A percentile compares a stretch with the other conserved stretches of the same genome.
These are phyloP conservation scores for Paecilomyces fulvus DNA, from an alignment of 2,329 filamentous ascomycete species.

Conservation along the genomic window DNA sequence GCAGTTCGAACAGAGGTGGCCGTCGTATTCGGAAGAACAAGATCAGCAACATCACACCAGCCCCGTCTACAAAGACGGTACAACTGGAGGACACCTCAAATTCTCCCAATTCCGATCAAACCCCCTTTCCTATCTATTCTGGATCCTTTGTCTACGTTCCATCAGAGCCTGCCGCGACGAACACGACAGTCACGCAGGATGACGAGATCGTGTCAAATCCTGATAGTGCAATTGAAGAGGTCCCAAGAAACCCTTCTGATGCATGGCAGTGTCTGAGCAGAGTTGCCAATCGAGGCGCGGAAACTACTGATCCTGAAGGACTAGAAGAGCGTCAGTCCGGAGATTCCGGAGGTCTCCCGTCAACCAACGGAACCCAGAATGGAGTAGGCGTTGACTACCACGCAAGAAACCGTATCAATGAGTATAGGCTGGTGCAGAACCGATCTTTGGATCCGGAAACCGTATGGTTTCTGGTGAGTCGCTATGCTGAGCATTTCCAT, in stretches of 20 bases:
- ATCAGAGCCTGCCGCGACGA: conserved; percentile 21
- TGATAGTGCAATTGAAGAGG: conserved; percentile 31
- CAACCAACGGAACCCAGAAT: conserved; percentile 19
- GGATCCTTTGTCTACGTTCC: conserved; percentile 26
- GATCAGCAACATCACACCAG: conserved; percentile 26
- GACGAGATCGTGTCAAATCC: conserved; percentile 30
- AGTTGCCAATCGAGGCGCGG: conserved; percentile 32
- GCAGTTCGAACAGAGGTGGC: conserved; percentile 52
- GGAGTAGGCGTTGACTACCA: conserved; percentile 19
- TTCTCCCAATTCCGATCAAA: conserved; percentile 17
- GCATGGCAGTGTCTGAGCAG: conserved; percentile 41
- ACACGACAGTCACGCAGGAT: conserved; percentile 23
- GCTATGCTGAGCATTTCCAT: conserved; percentile 59
- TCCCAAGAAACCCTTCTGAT: conserved; percentile 40
- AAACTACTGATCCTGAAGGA: conserved; percentile 13
- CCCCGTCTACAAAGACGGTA: conserved; percentile 17
- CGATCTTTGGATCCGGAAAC: conserved; percentile 41
- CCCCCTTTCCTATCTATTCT: conserved; percentile 21
- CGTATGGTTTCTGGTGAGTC: conserved; percentile 45
- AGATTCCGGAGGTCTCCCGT: conserved; percentile 15
- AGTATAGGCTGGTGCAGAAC: conserved; percentile 37
- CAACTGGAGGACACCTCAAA: conserved; percentile 16
- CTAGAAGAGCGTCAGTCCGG: conserved; percentile 14
- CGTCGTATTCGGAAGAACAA: conserved; percentile 49
- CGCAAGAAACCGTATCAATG: conserved; percentile 25